Base-by-base conservation (phyloP, 2,329 filamentous ascomycete genomes). In the Salinomyces thailandicus region DNA sequence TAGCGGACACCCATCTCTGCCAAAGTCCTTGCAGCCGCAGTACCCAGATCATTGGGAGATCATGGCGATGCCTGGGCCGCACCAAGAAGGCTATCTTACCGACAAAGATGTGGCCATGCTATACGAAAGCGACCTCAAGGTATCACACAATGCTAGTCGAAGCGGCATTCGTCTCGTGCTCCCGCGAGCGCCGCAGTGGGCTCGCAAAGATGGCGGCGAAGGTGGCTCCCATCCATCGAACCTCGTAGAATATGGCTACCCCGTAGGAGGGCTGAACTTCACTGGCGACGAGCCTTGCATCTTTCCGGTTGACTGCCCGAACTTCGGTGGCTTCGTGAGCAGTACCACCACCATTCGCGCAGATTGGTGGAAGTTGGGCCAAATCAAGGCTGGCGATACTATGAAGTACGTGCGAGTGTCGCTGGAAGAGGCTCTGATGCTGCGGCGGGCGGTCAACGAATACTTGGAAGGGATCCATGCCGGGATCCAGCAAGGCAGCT, bases 251-350 rank as follows among this genome's bases (percentile, higher is more conserved):
- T 75, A 77, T 44, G 73, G 74, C 2, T 79, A 77, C 49, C 69
- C 71, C 1, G 51, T 73, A 1, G 73, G 73, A 0, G 67, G 67
- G 0, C 47, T 78, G 17, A 77, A 77, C 44, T 79, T 70, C 67
- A 76, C 72, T 0, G 74, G 74, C 3, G 73, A 78, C 39, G 71
- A 73, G 22, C 67, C 72, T 2, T 71, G 71, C n/a, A 68, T 79
- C 13, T 75, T 79, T 33, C 66, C 72, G 0, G 61, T 71, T 4
- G 75, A 79, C 48, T 67, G 32, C 34, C 75, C 75, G 0, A 73
- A 77, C 44, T 68, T 78, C 39, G 75, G 75, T 5, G 75, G 75
- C 0, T 77, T 79, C 40, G 62, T 75, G 0, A 72, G 66, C 19
- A 68, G 63, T 9, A 67, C 68, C 2, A 78, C 73, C 0, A 62